Conservation (phyloP, 805 yeast species). For the Ogataea pini region DNA sequence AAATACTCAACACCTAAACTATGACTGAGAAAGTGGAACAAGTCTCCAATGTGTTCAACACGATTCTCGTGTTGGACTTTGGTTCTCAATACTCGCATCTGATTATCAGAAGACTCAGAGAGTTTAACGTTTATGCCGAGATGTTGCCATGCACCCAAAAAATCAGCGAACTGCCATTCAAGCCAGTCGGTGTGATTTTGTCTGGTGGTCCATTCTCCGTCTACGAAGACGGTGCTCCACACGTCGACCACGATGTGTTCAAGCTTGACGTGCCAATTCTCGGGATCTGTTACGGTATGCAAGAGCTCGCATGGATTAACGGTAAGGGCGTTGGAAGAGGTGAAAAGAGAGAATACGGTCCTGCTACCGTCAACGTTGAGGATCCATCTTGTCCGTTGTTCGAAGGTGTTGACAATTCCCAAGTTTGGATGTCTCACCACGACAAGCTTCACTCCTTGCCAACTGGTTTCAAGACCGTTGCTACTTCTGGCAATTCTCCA, state of each 20-base stretch:
- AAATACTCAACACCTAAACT: neutral
- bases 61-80: conserved; percentile 94
- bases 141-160: conserved; percentile 99
- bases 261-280: conserved; percentile 89
- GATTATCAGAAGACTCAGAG: conserved; percentile 96
- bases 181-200: conserved; percentile 92
- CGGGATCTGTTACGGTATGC: conserved; percentile 99
- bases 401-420: conserved; percentile 87
- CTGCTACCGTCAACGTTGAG: conserved; percentile 85
- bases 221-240: conserved; percentile 93
- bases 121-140: conserved; percentile 96
- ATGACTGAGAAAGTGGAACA: conserved; percentile 38
- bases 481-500: conserved; percentile 92
- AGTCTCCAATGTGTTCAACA: conserved; percentile 90
- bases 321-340: conserved; percentile 94
- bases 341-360: conserved; percentile 97
- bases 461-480: conserved; percentile 82
- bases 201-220: conserved; percentile 99
- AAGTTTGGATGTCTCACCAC: conserved; percentile 99
- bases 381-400: conserved; percentile 72
- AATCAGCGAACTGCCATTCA: conserved; percentile 88
- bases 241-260: conserved; percentile 93
- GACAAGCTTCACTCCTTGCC: conserved; percentile 93
- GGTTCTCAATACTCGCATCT: conserved; percentile 98
- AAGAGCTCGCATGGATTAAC: conserved; percentile 97